Base-by-base conservation (phyloP, 352 stramenopile genomes). In the Globisporangium mamillatum region DNA sequence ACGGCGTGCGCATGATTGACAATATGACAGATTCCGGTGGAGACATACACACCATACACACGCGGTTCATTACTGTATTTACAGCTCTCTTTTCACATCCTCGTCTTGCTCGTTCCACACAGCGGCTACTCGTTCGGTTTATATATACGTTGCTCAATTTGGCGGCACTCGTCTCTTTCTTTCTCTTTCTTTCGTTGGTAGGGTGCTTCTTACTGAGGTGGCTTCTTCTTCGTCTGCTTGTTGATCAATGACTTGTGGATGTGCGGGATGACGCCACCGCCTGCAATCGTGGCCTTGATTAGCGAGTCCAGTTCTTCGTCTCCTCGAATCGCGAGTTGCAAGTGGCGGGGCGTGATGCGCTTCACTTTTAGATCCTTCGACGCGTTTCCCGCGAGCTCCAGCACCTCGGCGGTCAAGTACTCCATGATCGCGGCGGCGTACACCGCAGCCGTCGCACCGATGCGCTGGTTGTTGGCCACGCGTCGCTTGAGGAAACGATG, bases 241-340 rank as follows among this genome's bases (percentile, higher is more conserved):
- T 98, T 99, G 80, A 99, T 99, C 59, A 99, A 95, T 58, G 95
- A 98, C 86, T 99, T 99, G 95, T 99, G 98, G 79, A 99, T 99
- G 86, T 99, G 95, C 38, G 98, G 98, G 75, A 99, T 99, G 64
- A 99, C 98, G 91, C 98, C 98, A 74, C 98, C 98, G 70, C 98
- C 98, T 24, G 98, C 98, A 85, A 99, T 99, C 60, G 98, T 99
- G 36, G 98, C 98, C 89, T 99, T 99, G 82, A 99, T 99, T 60
- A 99, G 79, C 67, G 75, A 78, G 67, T 99, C 98, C 54, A 99
- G 90, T 84, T 99, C 98, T 84, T 99, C 98, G 73, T 99, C 98
- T 92, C 98, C 98, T 76, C 98, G 94, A 84, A 99, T 99, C 66
- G 98, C 98, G 20, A 99, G 92, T 79, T 99, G 98, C 72, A 99